Conservation (phyloP, 2,329 filamentous ascomycete species). For the Penicillium freii region DNA sequence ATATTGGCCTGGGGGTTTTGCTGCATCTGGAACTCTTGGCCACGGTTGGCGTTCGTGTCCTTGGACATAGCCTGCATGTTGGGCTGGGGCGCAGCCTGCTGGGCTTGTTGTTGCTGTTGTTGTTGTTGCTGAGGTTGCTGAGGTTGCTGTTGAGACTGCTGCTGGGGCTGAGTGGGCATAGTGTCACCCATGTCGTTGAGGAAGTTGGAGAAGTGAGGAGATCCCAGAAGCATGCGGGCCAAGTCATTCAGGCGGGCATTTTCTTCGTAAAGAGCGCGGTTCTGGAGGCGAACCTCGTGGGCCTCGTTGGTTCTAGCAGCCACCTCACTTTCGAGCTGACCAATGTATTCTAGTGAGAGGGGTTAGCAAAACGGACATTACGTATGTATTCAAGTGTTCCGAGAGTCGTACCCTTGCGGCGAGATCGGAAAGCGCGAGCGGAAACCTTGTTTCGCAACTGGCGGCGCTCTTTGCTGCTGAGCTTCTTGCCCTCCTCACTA, state of each 20-base stretch:
- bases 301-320: conserved; percentile 79
- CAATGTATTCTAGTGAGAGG: conserved; percentile 78
- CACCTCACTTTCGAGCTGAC: conserved; percentile 87
- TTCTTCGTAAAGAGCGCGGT: conserved; percentile 77
- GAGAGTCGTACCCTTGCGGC: conserved; percentile 78
- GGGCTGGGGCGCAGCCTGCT: conserved; percentile 39
- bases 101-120: conserved; percentile 39
- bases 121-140: conserved; percentile 35
- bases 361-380: conserved; percentile 2
- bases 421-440: conserved; percentile 93
- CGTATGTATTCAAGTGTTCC: not conserved
- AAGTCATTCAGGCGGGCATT: conserved; percentile 76
- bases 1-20: conserved; percentile 68
- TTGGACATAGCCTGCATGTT: conserved; percentile 56
- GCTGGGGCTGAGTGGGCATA: conserved; percentile 42
- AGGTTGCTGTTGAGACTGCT: conserved; percentile 18
- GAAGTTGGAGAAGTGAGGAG: conserved; percentile 78
- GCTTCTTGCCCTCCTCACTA: conserved; percentile 98
- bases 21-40: conserved; percentile 56
- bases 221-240: conserved; percentile 77
- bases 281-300: conserved; percentile 75
- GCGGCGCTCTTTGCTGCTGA: conserved; percentile 95
- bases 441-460: conserved; percentile 99
- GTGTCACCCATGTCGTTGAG: conserved; percentile 68
- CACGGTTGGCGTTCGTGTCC: conserved; percentile 62